phyloP scores from a whole-genome alignment of 495 filamentous ascomycete species.

The Penicillium antarcticum region DNA sequence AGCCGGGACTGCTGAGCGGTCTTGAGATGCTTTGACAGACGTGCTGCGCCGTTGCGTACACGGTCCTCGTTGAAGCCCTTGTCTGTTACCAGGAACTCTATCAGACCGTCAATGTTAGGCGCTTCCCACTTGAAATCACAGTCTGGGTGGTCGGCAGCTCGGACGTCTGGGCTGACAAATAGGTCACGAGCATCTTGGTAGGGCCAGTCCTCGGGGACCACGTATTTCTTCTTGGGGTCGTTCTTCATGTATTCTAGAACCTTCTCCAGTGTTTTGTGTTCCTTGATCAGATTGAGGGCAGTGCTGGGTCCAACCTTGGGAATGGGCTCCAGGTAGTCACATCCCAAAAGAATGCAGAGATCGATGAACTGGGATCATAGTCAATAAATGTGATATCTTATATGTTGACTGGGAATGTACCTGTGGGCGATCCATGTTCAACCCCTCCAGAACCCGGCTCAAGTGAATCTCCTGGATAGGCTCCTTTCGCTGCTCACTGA shows the following conservation, averaged over 20 bases:
- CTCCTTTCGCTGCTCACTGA: constrained; percentile 94
- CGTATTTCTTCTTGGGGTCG: constrained; percentile 74
- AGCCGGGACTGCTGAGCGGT: constrained; percentile 82
- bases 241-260: constrained; percentile 74
- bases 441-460: constrained; percentile 75
- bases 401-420: constrained; percentile 34
- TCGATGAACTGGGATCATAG: constrained; percentile 73
- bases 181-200: constrained; percentile 87
- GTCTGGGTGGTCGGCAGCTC: constrained; percentile 75
- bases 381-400: background rate
- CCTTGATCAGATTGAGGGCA: constrained; percentile 87
- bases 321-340: constrained; percentile 95
- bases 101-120: constrained; percentile 82
- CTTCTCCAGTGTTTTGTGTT: constrained; percentile 81
- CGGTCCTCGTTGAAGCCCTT: constrained; percentile 97
- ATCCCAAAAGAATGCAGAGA: constrained; percentile 95
- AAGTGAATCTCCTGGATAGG: constrained; percentile 94
- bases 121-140: constrained; percentile 98
- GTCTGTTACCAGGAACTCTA: constrained; percentile 84
- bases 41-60: constrained; percentile 70
- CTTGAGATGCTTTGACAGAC: constrained; percentile 85
- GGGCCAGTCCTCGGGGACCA: constrained; percentile 88
- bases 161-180: constrained; percentile 86
- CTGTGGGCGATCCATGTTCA: constrained; percentile 83
- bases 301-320: constrained; percentile 90